phyloP scores from a whole-genome alignment of 768 basidiomycete genomes.

The Phylloporus sp. region DNA sequence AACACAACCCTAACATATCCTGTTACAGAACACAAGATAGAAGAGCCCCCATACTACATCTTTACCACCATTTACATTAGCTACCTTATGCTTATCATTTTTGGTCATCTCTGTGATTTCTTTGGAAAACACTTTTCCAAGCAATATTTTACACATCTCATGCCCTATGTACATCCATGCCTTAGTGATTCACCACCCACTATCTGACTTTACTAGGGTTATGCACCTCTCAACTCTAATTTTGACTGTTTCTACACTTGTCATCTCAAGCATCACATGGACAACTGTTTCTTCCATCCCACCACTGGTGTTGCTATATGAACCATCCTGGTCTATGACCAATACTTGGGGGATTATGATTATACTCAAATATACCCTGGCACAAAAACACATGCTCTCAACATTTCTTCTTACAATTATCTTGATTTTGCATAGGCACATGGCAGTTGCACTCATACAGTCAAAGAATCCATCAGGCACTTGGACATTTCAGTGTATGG shows the following conservation, averaged over 20 bases:
- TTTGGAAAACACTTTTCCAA: conserved; percentile 80
- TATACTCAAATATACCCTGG: conserved; percentile 74
- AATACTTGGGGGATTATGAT: conserved; percentile 78
- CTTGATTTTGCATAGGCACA: conserved; percentile 94
- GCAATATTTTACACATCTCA: conserved; percentile 70
- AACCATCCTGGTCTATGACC: conserved; percentile 81
- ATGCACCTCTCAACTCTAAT: conserved; percentile 94
- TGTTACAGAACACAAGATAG: conserved; percentile 53
- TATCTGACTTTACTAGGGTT: conserved; percentile 57
- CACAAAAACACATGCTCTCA: conserved; percentile 79
- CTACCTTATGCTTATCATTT: conserved; percentile 85
- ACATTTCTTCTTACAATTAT: conserved; percentile 98
- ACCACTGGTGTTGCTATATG: conserved; percentile 94
- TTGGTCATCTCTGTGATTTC: conserved; percentile 95
- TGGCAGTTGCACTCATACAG: conserved; percentile 92
- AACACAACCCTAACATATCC: conserved; percentile 46
- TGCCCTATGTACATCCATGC: conserved; percentile 70
- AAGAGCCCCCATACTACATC: conserved; percentile 91
- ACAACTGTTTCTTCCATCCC: conserved; percentile 92
- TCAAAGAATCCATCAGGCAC: conserved; percentile 72
- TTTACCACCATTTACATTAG: conserved; percentile 88
- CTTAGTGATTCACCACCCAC: background rate
- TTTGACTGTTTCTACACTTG: conserved; percentile 99
- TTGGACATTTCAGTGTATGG: conserved; percentile 81
- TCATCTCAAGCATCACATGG: conserved; percentile 87